Evolutionary conservation across 106 monocot species (phyloP).

Genomic region (Dendrobium catenatum): DNA sequence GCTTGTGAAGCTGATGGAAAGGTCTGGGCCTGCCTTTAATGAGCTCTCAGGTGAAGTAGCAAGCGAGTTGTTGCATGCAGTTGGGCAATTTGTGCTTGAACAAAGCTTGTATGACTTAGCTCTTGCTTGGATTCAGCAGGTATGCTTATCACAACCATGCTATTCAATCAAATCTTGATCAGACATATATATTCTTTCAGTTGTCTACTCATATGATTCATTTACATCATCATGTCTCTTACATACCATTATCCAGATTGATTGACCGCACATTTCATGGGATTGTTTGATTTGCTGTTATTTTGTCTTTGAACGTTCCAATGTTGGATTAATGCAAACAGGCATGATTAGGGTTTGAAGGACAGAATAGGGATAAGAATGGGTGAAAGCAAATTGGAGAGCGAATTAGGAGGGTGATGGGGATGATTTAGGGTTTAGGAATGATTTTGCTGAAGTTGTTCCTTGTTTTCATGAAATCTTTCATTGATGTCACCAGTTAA

Average conservation of each 20-base stretch:
- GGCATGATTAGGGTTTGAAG: too few relatives aligned
- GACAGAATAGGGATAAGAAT: too few relatives aligned
- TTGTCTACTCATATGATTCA: not conserved
- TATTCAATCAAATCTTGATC: too few relatives aligned
- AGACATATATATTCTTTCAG: not conserved
- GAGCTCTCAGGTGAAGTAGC: conserved; percentile 69
- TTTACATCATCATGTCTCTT: not conserved
- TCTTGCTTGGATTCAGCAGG: conserved; percentile 85
- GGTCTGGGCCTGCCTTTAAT: conserved; percentile 74
- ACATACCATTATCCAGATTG: not conserved
- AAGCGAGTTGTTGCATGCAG: conserved; percentile 58
- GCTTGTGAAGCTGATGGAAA: conserved; percentile 91
- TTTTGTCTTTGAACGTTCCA: too few relatives aligned
- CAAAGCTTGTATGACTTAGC: conserved; percentile 72
- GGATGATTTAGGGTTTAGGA: too few relatives aligned
- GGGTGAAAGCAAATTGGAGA: too few relatives aligned
- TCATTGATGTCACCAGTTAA: too few relatives aligned
- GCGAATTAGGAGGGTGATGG: too few relatives aligned
- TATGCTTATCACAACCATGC: conserved; percentile 15
- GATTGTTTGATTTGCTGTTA: too few relatives aligned
- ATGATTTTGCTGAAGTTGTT: too few relatives aligned
- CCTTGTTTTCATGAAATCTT: too few relatives aligned
- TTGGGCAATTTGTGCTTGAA: conserved; percentile 67
- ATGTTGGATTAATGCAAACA: too few relatives aligned
- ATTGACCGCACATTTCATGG: not conserved